Conservation (phyloP, 2,329 filamentous ascomycete species). For the Aureobasidium vineae region DNA sequence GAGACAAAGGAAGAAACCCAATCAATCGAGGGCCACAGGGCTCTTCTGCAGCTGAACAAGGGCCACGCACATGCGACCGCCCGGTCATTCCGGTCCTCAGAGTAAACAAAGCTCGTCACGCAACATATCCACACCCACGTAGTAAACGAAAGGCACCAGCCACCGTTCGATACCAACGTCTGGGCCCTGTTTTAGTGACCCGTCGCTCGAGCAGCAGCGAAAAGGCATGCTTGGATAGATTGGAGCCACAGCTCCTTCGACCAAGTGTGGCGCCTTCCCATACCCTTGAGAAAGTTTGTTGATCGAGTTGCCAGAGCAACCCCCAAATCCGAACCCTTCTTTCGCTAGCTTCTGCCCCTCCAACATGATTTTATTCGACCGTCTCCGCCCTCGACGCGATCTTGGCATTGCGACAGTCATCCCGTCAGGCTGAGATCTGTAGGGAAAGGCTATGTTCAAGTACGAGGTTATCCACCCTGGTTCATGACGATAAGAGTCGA, state of each 20-base stretch:
- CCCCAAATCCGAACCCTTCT: constrained; percentile 18
- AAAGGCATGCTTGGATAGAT: constrained; percentile 26
- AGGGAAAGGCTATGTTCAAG: constrained; percentile 14
- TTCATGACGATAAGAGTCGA: not conserved
- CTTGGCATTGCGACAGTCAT: not conserved
- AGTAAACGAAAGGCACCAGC: constrained; percentile 17
- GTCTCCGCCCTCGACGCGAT: not conserved
- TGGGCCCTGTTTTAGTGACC: constrained; percentile 17
- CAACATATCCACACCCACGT: constrained; percentile 6
- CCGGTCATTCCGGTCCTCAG: constrained; percentile 22
- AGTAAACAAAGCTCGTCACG: constrained; percentile 26
- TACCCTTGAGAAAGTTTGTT: constrained; percentile 3
- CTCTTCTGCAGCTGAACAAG: constrained; percentile 21
- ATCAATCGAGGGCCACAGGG: constrained; percentile 17
- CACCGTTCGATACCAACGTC: constrained; percentile 25
- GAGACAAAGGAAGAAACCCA: not conserved
- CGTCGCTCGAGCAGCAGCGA: constrained; percentile 16
- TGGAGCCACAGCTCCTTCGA: constrained; percentile 18
- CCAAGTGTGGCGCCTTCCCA: constrained; percentile 9
- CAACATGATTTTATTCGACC: constrained; percentile 18
- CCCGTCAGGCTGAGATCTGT: not conserved
- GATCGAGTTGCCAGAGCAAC: constrained; percentile 16
- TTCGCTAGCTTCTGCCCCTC: constrained; percentile 22
- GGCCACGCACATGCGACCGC: constrained; percentile 19
- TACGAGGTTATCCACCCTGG: not conserved